Evolutionary conservation across 2,329 filamentous ascomycete genomes (phyloP), one percentile per base, ranked within the genome.

Genomic region (Mycosphaerella sp.): DNA sequence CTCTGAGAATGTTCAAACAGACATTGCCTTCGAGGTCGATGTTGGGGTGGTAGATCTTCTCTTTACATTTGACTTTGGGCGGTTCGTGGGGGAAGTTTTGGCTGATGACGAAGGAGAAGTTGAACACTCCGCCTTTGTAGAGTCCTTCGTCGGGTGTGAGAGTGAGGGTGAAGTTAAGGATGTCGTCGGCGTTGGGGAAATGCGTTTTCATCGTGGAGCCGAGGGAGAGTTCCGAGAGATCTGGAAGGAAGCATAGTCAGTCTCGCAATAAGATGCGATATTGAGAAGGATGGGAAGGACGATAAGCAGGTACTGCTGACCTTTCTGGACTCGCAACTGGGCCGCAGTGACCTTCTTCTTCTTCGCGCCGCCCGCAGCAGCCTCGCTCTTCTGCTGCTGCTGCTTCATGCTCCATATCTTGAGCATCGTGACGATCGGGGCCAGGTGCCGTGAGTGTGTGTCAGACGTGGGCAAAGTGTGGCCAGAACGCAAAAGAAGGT

Each of bases 291-390:
- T n/a, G 21, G 21, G 21, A 25, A 25, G 21, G 21, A 6, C 21
- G 21, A 25, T 6, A 25, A 13, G 16, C 6, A 36, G 27, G 16
- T 37, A 16, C n/a, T 25, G 9, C 46, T 44, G 73, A 94, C 91
- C 93, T 80, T 95, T 95, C 73, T 97, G 93, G 55, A 96, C 89
- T 54, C 93, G 86, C 57, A 97, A 76, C 73, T 97, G 90, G 49
- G 93, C 93, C 14, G 93, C 89, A 17, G 93, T 97, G 59, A 98
- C 90, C 78, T 96, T 97, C 81, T 96, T 97, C 81, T 96, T 97
- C 77, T 89, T 95, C 49, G 83, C 80, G 13, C 59, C 59, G 16
- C 84, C 81, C 40, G 82, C 84, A 52, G 87, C 89, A 65, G 90
- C 88, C 61, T 90, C 88, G 65, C 88, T 90, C 73, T 94, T 87